Evolutionary conservation across 176 grass and related monocot species (phyloP).

Genomic region (Hsuehochloa calcarea): DNA sequence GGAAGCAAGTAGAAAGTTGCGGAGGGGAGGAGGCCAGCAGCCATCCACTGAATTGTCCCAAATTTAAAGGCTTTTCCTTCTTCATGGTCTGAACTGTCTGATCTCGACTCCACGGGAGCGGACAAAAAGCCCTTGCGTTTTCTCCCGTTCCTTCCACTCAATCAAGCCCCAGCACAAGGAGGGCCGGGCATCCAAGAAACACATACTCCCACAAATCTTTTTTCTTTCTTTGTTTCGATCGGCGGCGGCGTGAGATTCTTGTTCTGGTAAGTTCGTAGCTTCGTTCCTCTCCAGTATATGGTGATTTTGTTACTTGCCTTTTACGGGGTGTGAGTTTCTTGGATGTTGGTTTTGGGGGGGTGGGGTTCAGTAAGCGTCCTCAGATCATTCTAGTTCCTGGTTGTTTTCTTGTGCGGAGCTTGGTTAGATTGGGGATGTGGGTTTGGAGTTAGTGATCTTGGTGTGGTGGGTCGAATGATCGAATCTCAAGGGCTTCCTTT

Average conservation of each 20-base stretch:
- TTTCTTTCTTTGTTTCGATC: neutral
- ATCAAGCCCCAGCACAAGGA: neutral
- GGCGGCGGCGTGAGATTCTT: neutral
- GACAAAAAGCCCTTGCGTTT: neutral
- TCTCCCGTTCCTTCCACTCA: constrained; percentile 2
- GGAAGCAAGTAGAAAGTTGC: neutral
- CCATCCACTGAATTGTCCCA: neutral
- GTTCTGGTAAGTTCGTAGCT: neutral
- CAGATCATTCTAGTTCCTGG: neutral
- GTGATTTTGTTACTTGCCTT: neutral
- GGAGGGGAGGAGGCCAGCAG: neutral
- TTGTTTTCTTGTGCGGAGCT: neutral
- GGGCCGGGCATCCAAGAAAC: neutral
- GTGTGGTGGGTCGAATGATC: neutral
- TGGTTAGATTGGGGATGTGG: neutral
- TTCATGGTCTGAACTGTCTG: constrained; percentile 1
- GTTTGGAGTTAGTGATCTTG: neutral
- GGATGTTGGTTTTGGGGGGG: neutral
- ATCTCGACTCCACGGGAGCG: neutral
- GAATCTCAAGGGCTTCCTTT: neutral
- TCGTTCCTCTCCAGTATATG: neutral
- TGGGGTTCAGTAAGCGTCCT: neutral
- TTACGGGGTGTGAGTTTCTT: neutral
- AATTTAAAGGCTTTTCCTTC: neutral
- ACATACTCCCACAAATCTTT: neutral